Conservation (phyloP, 805 yeast genomes). For the Zygotorulaspora sp. region DNA sequence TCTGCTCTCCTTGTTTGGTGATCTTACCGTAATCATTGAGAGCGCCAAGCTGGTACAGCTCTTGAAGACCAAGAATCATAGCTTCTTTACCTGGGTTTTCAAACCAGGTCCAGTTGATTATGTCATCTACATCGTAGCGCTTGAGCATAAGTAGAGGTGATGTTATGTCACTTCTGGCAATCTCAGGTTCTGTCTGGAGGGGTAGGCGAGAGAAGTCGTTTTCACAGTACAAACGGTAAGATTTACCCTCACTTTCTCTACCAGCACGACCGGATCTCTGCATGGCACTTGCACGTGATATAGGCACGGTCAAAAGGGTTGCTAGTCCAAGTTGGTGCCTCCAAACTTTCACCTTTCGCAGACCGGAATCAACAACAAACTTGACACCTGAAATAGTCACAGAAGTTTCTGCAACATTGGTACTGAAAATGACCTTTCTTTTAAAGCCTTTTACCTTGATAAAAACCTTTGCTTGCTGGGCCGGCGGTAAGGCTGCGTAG, state of each 20-base stretch:
- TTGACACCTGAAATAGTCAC: constrained; percentile 92
- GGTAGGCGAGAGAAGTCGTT: constrained; percentile 58
- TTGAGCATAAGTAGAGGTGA: constrained; percentile 82
- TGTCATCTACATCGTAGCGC: constrained; percentile 75
- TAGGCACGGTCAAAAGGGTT: constrained; percentile 86
- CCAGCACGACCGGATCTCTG: constrained; percentile 99
- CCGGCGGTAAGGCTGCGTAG: constrained; percentile 90
- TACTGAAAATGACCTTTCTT: constrained; percentile 84
- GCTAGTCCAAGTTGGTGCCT: constrained; percentile 87
- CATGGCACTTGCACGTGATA: constrained; percentile 89
- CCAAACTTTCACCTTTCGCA: constrained; percentile 93
- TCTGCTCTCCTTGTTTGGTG: constrained; percentile 73
- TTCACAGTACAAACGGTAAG: constrained; percentile 79
- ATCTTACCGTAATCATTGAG: constrained; percentile 70
- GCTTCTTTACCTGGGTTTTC: constrained; percentile 84
- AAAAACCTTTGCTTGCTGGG: constrained; percentile 78
- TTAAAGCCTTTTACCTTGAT: constrained; percentile 55
- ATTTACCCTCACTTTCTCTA: constrained; percentile 90
- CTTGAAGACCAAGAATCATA: constrained; percentile 67
- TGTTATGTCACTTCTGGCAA: constrained; percentile 77
- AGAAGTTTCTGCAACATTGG: constrained; percentile 97
- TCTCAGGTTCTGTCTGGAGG: constrained; percentile 88
- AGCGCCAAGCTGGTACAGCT: constrained; percentile 75
- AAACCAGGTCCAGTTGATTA: constrained; percentile 86
- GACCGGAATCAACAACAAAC: constrained; percentile 88